Conservation (phyloP, 164 flowering plant species). For the Saururus chinensis region DNA sequence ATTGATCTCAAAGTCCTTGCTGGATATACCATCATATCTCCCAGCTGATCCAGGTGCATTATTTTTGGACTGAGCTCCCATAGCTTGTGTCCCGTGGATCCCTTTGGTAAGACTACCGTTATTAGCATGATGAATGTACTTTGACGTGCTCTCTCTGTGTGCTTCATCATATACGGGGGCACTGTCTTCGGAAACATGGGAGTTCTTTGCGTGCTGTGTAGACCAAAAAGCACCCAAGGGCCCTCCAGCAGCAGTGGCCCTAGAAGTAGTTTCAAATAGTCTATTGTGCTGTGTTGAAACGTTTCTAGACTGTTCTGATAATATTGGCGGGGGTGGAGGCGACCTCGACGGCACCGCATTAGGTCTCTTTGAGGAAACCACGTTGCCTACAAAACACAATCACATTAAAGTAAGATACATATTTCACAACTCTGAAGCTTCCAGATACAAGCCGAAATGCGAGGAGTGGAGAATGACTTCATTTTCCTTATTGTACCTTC, state of each 20-base stretch:
- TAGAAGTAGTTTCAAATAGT: slow-evolving; percentile 10
- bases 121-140: slow-evolving; percentile 16
- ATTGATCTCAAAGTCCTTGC: slow-evolving; percentile 45
- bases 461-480: background rate
- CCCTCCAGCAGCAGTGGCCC: slow-evolving; percentile 29
- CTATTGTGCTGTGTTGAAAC: slow-evolving; percentile 11
- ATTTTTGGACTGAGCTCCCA: slow-evolving; percentile 15
- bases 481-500: slow-evolving; percentile 29
- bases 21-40: slow-evolving; percentile 20
- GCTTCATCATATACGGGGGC: slow-evolving; percentile 53
- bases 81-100: slow-evolving; percentile 14
- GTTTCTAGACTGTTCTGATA: slow-evolving; percentile 31
- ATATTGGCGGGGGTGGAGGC: slow-evolving; percentile 72
- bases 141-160: slow-evolving; percentile 14
- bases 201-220: slow-evolving; percentile 64
- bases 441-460: background rate
- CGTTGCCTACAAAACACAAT: background rate
- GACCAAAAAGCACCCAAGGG: slow-evolving; percentile 90
- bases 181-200: slow-evolving; percentile 28
- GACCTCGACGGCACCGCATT: slow-evolving; percentile 66
- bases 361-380: slow-evolving; percentile 34
- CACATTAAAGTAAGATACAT: background rate
- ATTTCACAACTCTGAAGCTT: background rate
- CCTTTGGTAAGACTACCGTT: slow-evolving; percentile 21
- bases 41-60: slow-evolving; percentile 17